Conservation (phyloP, 768 basidiomycete genomes). For the Aureoboletus auriporus region DNA sequence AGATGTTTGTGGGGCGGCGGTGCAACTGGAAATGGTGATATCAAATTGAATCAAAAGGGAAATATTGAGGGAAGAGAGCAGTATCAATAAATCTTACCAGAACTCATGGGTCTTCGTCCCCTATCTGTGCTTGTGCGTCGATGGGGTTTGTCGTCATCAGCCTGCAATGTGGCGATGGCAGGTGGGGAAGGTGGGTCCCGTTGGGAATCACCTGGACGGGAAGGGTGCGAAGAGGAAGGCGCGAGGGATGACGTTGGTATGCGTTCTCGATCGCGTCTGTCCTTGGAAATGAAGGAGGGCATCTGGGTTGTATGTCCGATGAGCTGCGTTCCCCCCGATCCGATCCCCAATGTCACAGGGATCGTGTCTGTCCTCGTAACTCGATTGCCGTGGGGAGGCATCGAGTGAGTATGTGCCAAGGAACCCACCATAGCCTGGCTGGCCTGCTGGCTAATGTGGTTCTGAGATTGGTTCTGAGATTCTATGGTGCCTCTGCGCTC, state of each 20-base stretch:
- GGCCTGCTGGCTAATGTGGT: conserved; percentile 13
- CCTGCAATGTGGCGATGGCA: conserved; percentile 29
- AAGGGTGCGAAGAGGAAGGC: conserved; percentile 11
- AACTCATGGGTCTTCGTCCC: conserved; percentile 28
- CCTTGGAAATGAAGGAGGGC: conserved; percentile 24
- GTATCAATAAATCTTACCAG: conserved; percentile 15
- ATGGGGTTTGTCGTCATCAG: conserved; percentile 23
- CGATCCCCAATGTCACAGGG: conserved; percentile 26
- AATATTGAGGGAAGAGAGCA: background rate
- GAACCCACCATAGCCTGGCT: conserved; percentile 1
- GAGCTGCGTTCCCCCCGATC: conserved; percentile 23
- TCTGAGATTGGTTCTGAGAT: conserved; percentile 22
- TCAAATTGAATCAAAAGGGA: conserved; percentile 4
- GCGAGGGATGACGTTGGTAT: conserved; percentile 24
- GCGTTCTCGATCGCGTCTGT: conserved; percentile 25
- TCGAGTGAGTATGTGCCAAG: conserved; percentile 18
- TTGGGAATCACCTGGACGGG: conserved; percentile 13
- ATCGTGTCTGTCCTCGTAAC: conserved; percentile 30
- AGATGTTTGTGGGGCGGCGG: conserved; percentile 20
- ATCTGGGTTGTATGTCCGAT: conserved; percentile 21
- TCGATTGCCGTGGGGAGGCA: conserved; percentile 18
- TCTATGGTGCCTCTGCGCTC: conserved; percentile 70
- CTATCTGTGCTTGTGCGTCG: conserved; percentile 19
- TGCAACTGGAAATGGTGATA: conserved; percentile 10
- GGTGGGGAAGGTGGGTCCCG: conserved; percentile 32